Base-by-base conservation (phyloP, 257 asterid genomes). In the Fraxinus anomala region DNA sequence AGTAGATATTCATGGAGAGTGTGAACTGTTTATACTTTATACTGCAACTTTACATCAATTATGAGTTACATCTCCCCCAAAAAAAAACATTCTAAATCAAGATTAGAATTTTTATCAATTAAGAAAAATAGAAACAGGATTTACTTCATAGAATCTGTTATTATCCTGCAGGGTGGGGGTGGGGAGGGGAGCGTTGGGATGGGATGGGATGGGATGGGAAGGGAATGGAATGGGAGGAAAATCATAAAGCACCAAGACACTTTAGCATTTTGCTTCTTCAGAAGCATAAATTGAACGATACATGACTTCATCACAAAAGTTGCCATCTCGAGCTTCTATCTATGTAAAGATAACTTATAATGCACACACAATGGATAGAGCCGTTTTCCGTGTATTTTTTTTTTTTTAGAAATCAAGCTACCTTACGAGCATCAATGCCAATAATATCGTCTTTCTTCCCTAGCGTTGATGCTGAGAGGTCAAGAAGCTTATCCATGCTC, bases 401-500 rank as follows among this genome's bases (percentile, higher is more conserved):
- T 39, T 28, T 54, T 54, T 77, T 72, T 0, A 16, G 40, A 82
- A 77, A 72, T 76, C 70, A 13, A 26, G 82, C 84, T 89, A 85
- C 96, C 77, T 86, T 83, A 75, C 77, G 82, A 78, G 84, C 68
- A 77, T 80, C 72, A 42, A 70, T 63, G 78, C 82, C 85, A 56
- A 80, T 67, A 80, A 91, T 84, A 79, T 91, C 96, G 75, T 86
- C 90, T 70, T 89, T 88, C 84, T 90, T 87, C 79, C 77, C 92
- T 83, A 87, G 79, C 36, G 78, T 69, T 66, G 88, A 85, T 75
- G 93, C 88, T 34, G 98, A 91, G 73, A 92, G 76, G 37, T 84
- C 85, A 40, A 92, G 77, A 78, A 95, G 93, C 77, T 83, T 89
- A 77, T 92, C 97, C 87, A 95, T 79, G 81, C 96, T 90, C 99